Percentiles rank a stretch among this genome's conserved stretches.
phyloP scores from a whole-genome alignment of 2,329 filamentous ascomycete genomes.

The Dactylellina cionopaga region DNA sequence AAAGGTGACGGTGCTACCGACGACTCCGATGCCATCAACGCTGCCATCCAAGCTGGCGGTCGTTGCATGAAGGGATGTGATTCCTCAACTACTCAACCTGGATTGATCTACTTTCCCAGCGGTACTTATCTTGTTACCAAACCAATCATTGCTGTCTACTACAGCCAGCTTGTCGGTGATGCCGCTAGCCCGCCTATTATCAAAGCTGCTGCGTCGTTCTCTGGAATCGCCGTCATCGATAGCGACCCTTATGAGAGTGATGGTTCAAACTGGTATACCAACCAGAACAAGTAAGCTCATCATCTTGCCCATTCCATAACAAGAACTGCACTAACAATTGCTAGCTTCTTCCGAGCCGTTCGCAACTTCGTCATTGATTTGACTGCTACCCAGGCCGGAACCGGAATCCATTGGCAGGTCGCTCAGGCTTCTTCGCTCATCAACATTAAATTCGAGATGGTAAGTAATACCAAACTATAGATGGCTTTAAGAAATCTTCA shows the following conservation, averaged over 20 bases:
- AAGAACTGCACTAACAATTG: conserved; percentile 5
- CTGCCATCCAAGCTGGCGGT: conserved; percentile 62
- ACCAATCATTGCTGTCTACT: conserved; percentile 87
- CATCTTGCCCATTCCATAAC: not conserved
- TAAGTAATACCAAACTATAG: conserved; percentile 50
- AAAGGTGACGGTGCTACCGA: conserved; percentile 64
- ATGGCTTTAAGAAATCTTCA: not conserved
- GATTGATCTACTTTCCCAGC: conserved; percentile 88
- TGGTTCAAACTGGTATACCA: conserved; percentile 79
- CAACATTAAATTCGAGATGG: conserved; percentile 69
- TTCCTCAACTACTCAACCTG: conserved; percentile 81
- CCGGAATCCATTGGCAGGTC: conserved; percentile 74
- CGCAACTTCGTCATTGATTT: conserved; percentile 84
- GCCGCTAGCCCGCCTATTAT: conserved; percentile 75
- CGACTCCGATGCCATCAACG: conserved; percentile 64
- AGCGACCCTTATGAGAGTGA: conserved; percentile 77
- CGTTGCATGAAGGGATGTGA: conserved; percentile 67
- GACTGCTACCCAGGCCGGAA: conserved; percentile 64
- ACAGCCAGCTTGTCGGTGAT: conserved; percentile 91
- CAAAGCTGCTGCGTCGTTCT: conserved; percentile 76
- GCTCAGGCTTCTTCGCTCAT: conserved; percentile 71
- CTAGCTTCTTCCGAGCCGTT: conserved; percentile 82
- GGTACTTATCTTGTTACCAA: conserved; percentile 84
- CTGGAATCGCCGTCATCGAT: conserved; percentile 88
- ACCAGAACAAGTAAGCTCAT: conserved; percentile 67